Conservation (phyloP, 768 basidiomycete genomes). For the Chiua virens region DNA sequence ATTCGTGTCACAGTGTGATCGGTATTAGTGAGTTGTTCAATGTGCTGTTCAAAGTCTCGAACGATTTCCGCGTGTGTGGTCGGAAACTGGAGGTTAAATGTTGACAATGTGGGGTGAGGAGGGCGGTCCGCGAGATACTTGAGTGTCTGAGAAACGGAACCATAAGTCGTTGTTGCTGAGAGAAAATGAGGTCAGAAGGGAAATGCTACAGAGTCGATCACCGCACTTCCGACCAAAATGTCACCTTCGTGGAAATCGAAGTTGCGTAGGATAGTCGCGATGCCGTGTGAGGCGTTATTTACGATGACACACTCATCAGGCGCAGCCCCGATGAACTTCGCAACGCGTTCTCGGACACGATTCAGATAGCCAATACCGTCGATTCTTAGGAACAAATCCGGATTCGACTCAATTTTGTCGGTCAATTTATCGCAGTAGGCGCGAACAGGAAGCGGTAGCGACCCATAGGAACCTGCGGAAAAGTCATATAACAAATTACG, state of each 20-base stretch:
- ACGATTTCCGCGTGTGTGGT: constrained; percentile 57
- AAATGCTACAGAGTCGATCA: background rate
- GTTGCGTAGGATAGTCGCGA: constrained; percentile 68
- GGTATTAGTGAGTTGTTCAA: constrained; percentile 30
- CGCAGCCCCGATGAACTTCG: constrained; percentile 49
- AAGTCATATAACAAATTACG: background rate
- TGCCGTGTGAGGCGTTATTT: constrained; percentile 29
- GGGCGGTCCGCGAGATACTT: constrained; percentile 54
- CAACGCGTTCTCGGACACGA: constrained; percentile 45
- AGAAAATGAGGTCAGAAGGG: background rate
- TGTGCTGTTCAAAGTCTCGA: constrained; percentile 41
- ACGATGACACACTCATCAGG: constrained; percentile 58
- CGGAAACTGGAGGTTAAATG: constrained; percentile 55
- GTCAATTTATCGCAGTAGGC: constrained; percentile 42
- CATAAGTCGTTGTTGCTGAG: constrained; percentile 59
- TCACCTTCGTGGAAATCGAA: constrained; percentile 55
- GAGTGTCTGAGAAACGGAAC: constrained; percentile 49
- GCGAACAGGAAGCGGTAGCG: constrained; percentile 53
- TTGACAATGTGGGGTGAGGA: constrained; percentile 51
- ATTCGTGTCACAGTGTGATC: constrained; percentile 5
- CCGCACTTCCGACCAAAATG: constrained; percentile 50
- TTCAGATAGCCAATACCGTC: constrained; percentile 35
- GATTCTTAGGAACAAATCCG: constrained; percentile 54
- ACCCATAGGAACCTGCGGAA: constrained; percentile 58
- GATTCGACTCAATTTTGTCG: constrained; percentile 48